These are phyloP conservation scores for Myotisia sp. DNA, from an alignment of 2,329 filamentous ascomycete genomes.

Conservation along the genomic window DNA sequence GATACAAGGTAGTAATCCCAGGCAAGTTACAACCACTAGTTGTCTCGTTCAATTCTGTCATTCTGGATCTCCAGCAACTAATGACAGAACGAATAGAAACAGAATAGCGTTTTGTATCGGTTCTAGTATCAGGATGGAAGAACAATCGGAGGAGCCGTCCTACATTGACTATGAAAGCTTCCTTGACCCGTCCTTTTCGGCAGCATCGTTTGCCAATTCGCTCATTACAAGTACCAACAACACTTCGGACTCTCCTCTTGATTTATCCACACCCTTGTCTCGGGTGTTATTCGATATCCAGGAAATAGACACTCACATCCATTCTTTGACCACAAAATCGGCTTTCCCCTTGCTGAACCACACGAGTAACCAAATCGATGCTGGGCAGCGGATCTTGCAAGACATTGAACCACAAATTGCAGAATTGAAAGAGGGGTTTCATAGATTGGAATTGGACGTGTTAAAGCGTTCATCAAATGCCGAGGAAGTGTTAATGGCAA, in stretches of 20 bases:
- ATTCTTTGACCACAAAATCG: constrained; percentile 70
- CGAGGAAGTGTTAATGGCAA: constrained; percentile 64
- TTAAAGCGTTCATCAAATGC: constrained; percentile 72
- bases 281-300: constrained; percentile 92
- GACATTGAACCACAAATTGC: constrained; percentile 69
- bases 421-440: constrained; percentile 70
- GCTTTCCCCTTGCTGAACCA: constrained; percentile 68
- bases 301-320: constrained; percentile 91
- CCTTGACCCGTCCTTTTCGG: constrained; percentile 66
- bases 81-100: too few relatives aligned
- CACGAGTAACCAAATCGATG: constrained; percentile 58
- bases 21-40: too few relatives aligned
- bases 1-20: too few relatives aligned
- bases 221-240: constrained; percentile 87
- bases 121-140: constrained; percentile 19
- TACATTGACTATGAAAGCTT: constrained; percentile 97
- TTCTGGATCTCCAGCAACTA: too few relatives aligned
- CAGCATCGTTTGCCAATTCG: constrained; percentile 70
- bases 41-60: too few relatives aligned
- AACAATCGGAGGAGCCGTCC: constrained; percentile 44
- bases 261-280: constrained; percentile 86
- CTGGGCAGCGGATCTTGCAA: constrained; percentile 56
- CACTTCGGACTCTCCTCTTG: constrained; percentile 71
- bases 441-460: constrained; percentile 73
- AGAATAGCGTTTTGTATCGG: too few relatives aligned